phyloP scores from a whole-genome alignment of 768 basidiomycete species.

The Trametopsis cervina region DNA sequence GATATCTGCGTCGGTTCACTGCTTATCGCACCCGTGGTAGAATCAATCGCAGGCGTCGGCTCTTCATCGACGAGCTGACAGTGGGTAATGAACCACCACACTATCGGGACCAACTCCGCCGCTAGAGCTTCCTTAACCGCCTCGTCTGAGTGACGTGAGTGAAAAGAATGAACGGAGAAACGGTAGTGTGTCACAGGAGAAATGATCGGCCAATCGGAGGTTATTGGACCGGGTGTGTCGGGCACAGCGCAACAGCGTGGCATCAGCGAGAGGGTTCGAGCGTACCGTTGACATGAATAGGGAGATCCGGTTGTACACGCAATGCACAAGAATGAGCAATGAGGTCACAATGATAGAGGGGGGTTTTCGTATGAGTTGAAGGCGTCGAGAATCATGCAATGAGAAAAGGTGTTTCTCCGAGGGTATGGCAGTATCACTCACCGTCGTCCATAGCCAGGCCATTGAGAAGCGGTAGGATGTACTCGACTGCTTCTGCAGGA shows the following conservation, averaged over 20 bases:
- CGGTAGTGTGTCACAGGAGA: neutral
- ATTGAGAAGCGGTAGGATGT: constrained; percentile 86
- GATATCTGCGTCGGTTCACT: constrained; percentile 42
- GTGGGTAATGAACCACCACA: constrained; percentile 87
- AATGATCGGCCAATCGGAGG: constrained; percentile 4
- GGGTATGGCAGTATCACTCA: constrained; percentile 25
- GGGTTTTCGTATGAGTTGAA: too few species aligned
- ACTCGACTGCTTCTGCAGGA: constrained; percentile 86
- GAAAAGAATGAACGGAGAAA: neutral
- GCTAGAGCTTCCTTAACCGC: constrained; percentile 84
- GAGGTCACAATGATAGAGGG: neutral
- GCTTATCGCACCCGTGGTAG: neutral
- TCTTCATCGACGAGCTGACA: constrained; percentile 24
- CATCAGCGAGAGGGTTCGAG: neutral
- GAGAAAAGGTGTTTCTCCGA: neutral
- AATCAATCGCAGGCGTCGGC: neutral
- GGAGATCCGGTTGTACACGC: too few species aligned
- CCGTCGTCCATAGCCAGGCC: constrained; percentile 83
- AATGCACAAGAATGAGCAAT: too few species aligned
- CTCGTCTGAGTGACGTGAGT: constrained; percentile 49
- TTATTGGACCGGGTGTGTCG: constrained; percentile 1
- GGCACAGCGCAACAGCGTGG: neutral
- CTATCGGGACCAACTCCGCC: constrained; percentile 66
- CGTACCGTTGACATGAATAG: too few species aligned
- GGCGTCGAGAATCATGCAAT: neutral